Evolutionary conservation across 2,329 filamentous ascomycete species (phyloP), one percentile per base, ranked within the genome.

Genomic region (Coniochaeta sp.): DNA sequence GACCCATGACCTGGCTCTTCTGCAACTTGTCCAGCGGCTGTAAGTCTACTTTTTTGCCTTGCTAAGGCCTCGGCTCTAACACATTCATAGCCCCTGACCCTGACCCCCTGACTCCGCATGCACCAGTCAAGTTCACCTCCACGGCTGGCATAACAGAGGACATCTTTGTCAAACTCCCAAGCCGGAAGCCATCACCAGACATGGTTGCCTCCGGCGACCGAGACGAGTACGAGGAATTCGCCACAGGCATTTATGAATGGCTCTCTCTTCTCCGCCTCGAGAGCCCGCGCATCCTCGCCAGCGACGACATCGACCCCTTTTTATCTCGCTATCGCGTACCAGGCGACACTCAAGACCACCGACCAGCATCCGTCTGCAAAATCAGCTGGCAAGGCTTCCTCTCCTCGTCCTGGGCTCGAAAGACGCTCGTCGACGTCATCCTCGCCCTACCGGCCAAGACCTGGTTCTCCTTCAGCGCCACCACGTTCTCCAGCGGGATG

Each of bases 1-100:
- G 76, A 42, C 81, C 85, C 1, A 61, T 85, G 20, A 81, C 81
- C 1, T 96, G 92, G 91, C 71, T 97, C 0, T 91, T 94, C 60
- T 85, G 78, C 61, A 86, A 91, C 60, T 65, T 84, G 35, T 70
- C 59, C 49, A 61, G 61, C 58, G 72, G 70, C 55, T 68, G 78
- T 83, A 70, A 57, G 65, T 56, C 35, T 46, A 24, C 20, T 50
- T 26, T 46, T 6, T 12, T 9, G 22, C 22, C 9, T 49, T 12
- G 6, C 1, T 10, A 49, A 2, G 28, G 20, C 27, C 6, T 12
- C 26, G 13, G 30, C 14, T 46, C 61, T 68, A 56, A 68, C 52
- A 31, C 3, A n/a, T 16, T 14, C 30, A 16, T 56, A 81, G 79
- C 64, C 8, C 70, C 73, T 24, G 60, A 58, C n/a, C 71, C 75